phyloP scores from a whole-genome alignment of 1,284 basidiomycete species.

The Agroathelia rolfsii region DNA sequence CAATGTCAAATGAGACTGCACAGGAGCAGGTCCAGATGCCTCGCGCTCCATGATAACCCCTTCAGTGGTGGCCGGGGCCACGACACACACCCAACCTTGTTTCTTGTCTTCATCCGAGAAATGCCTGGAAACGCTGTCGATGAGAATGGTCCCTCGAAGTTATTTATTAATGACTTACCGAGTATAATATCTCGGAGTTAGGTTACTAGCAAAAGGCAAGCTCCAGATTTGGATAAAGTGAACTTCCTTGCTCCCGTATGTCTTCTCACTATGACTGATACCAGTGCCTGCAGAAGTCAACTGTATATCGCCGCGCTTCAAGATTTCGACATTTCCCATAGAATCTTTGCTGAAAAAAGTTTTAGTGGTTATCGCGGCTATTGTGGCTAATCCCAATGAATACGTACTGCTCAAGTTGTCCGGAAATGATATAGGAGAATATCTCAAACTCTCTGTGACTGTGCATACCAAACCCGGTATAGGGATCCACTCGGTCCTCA shows the following conservation, averaged over 20 bases:
- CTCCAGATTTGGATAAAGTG: conserved; percentile 91
- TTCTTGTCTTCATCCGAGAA: conserved; percentile 78
- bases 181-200: conserved; percentile 74
- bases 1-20: conserved; percentile 50
- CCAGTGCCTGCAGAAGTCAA: conserved; percentile 86
- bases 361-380: conserved; percentile 12
- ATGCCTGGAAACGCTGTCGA: conserved; percentile 30
- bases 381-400: too few relatives aligned
- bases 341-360: conserved; percentile 59
- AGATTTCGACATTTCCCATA: conserved; percentile 83
- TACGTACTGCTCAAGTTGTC: conserved; percentile 68
- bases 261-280: conserved; percentile 76
- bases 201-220: conserved; percentile 43
- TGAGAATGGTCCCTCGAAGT: neutral
- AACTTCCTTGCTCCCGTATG: conserved; percentile 46
- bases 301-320: conserved; percentile 83
- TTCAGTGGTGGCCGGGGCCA: conserved; percentile 53
- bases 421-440: conserved; percentile 78
- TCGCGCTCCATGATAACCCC: conserved; percentile 57
- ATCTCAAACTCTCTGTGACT: conserved; percentile 85
- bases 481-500: conserved; percentile 77
- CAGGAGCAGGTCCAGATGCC: conserved; percentile 62
- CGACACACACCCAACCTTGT: conserved; percentile 57
- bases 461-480: conserved; percentile 81
- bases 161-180: conserved; percentile 31